Evolutionary conservation across 2,329 filamentous ascomycete genomes (phyloP), one percentile per base, ranked within the genome.

Genomic region (Verticillium nonalfalfae): DNA sequence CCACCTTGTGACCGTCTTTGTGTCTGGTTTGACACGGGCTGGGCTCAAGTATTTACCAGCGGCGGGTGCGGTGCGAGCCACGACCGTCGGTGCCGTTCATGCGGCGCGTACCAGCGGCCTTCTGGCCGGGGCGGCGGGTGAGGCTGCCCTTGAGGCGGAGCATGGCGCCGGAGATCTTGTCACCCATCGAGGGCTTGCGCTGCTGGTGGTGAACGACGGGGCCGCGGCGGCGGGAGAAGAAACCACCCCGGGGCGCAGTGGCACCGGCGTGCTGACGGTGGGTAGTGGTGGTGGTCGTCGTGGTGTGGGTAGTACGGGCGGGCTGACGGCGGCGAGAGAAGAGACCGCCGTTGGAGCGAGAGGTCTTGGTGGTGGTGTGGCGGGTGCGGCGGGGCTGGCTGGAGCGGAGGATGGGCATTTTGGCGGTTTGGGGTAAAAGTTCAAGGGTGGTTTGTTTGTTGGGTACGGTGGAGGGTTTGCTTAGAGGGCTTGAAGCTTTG

Each of bases 91-190:
- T 91, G 50, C 89, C 89, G 67, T 85, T 84, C 87, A 91, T 91
- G 60, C 89, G 82, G 63, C 89, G 81, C 58, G 88, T 89, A 34
- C 89, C 89, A 67, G 89, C 88, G 72, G 88, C 89, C 86, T 90
- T 58, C 34, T 61, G 57, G 18, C 87, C 90, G 2, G 90, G 88
- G 50, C 86, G 81, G 57, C 85, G 75, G 1, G 88, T 93, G 61
- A 94, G 71, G 60, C 79, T 85, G 7, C 91, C 90, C 74, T 86
- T 87, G 65, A 94, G 74, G 78, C 85, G 91, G 77, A 90, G 80
- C 73, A 94, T 78, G 0, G 90, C 90, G 18, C 91, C 91, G 58
- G 84, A 87, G 67, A 94, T 82, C 76, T 93, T 94, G 77, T 94
- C 90, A 56, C 88, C 88, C 66, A 93, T 78, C 45, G 81, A 85